phyloP scores from a whole-genome alignment of 352 stramenopile genomes.

The Globisporangium orthogonon region DNA sequence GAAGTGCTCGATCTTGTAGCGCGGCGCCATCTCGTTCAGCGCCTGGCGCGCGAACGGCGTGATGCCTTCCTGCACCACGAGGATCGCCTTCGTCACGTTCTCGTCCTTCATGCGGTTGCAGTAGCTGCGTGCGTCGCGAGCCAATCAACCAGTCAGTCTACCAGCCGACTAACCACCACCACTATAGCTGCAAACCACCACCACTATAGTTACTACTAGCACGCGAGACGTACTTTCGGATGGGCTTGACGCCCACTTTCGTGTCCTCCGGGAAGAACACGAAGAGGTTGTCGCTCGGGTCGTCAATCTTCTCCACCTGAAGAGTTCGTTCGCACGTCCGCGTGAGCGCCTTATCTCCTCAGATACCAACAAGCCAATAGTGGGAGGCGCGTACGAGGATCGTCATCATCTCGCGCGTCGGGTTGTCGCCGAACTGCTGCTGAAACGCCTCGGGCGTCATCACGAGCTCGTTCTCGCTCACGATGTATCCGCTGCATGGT shows the following conservation, averaged over 20 bases:
- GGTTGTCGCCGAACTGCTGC: constrained; percentile 87
- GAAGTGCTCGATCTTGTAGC: constrained; percentile 95
- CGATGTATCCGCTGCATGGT: constrained; percentile 93
- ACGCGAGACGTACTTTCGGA: constrained; percentile 77
- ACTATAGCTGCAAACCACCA: too few species aligned
- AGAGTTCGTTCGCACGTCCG: neutral
- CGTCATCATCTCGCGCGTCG: constrained; percentile 93
- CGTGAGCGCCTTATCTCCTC: neutral
- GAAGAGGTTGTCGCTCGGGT: constrained; percentile 94
- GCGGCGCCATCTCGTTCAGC: constrained; percentile 92
- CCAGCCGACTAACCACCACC: too few species aligned
- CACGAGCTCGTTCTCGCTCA: constrained; percentile 94
- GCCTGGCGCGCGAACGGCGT: constrained; percentile 97
- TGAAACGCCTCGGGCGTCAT: constrained; percentile 94
- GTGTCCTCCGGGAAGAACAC: constrained; percentile 99
- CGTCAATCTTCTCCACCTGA: constrained; percentile 82
- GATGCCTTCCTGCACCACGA: constrained; percentile 95
- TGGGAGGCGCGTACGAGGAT: constrained; percentile 74
- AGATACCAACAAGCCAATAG: neutral
- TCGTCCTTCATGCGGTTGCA: constrained; percentile 97
- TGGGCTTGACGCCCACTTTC: constrained; percentile 98
- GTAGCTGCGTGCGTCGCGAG: constrained; percentile 38
- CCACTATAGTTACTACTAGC: too few species aligned
- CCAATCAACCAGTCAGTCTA: neutral
- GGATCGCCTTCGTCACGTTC: constrained; percentile 96